phyloP scores from a whole-genome alignment of 2,329 filamentous ascomycete species.

The Alternaria hordeiaustralica region DNA sequence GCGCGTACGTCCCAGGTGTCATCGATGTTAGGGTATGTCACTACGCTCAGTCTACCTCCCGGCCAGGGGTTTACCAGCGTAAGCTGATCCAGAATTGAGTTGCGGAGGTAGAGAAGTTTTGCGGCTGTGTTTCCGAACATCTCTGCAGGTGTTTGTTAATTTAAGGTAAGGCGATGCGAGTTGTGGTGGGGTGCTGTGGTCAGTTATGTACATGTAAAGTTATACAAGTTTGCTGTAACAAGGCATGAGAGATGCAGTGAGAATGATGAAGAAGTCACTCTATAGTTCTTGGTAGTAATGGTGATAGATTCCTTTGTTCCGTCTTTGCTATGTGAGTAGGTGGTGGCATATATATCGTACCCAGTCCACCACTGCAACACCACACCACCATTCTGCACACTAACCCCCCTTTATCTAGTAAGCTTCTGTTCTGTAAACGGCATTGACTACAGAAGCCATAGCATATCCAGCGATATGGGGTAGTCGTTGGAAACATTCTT shows the following conservation, averaged over 20 bases:
- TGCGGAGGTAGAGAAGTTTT: background rate
- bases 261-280: background rate
- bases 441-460: too few relatives aligned
- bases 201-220: background rate
- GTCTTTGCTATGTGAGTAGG: background rate
- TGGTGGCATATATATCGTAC: too few relatives aligned
- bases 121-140: background rate
- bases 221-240: background rate
- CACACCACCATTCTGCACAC: too few relatives aligned
- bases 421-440: too few relatives aligned
- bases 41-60: background rate
- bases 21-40: background rate
- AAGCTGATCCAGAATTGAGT: background rate
- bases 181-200: background rate
- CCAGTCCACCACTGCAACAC: too few relatives aligned
- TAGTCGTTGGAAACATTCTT: too few relatives aligned
- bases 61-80: background rate
- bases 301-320: background rate
- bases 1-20: background rate
- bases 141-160: background rate
- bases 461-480: too few relatives aligned
- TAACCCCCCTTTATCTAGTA: too few relatives aligned
- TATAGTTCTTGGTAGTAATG: background rate
- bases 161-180: background rate
- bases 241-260: background rate